These are phyloP conservation scores for Striga hermonthica DNA, from an alignment of 305 asterid species.

Conservation along the genomic window DNA sequence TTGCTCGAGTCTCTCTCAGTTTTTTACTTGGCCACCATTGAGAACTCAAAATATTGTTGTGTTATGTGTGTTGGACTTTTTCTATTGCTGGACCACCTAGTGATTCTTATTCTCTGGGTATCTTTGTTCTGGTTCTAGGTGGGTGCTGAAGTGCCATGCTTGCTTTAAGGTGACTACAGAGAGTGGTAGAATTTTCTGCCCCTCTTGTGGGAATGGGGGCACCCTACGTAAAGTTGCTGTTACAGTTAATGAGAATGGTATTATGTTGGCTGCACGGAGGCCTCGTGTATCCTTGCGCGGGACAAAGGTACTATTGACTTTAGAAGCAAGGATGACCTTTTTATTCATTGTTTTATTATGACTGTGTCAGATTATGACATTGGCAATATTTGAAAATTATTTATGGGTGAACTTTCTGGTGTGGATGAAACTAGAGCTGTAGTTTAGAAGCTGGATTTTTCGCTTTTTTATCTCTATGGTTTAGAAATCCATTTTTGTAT, in stretches of 20 bases:
- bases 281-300: conserved; percentile 90
- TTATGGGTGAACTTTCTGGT: neutral
- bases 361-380: neutral
- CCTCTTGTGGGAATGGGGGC: conserved; percentile 95
- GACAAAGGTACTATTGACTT: conserved; percentile 56
- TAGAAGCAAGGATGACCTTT: neutral
- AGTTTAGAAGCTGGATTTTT: conserved; percentile 11
- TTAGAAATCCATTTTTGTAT: neutral
- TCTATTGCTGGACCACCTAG: neutral
- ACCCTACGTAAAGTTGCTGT: conserved; percentile 93
- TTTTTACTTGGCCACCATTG: too few species aligned
- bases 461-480: neutral
- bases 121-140: conserved; percentile 43
- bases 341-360: conserved; percentile 1
- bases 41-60: neutral
- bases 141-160: conserved; percentile 99
- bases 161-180: conserved; percentile 94
- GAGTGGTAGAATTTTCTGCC: conserved; percentile 82
- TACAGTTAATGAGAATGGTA: conserved; percentile 87
- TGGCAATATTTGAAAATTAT: neutral
- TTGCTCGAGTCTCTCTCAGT: neutral
- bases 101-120: neutral
- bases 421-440: neutral
- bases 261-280: conserved; percentile 70
- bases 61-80: neutral